Evolutionary conservation across 2,329 filamentous ascomycete genomes (phyloP), one percentile per base, ranked within the genome.

Genomic region (Thielaviopsis ethacetica): DNA sequence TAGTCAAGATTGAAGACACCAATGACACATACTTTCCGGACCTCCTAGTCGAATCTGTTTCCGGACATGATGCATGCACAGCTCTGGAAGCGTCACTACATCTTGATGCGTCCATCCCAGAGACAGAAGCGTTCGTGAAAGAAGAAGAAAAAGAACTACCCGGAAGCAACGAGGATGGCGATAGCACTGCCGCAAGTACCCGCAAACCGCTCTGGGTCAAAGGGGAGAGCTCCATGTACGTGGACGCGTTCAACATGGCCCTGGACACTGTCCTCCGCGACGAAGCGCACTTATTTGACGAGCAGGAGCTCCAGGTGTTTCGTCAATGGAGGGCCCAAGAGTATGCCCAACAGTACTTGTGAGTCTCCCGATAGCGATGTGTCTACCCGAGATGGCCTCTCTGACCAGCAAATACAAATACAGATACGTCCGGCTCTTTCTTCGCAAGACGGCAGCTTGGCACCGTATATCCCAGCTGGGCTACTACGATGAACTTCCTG

Each of bases 211-310:
- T 61, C 61, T 95, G 88, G 88, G 71, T 83, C 4, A 82, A 78
- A 65, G 88, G 89, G 0, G 84, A 82, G 68, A 94, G 84, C 66
- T 97, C 91, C 1, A 88, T 98, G 59, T 98, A 98, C 66, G 89
- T 96, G 19, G 93, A 98, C 71, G 93, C 93, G 0, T 98, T 98
- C 75, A 95, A 95, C 66, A 75, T 97, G 15, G 89, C 91, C 1
- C 73, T 98, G 54, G 84, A 91, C 61, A 95, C 88, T 0, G 93
- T 98, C 3, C 72, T 97, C 13, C 83, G 88, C 54, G 88, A 97
- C 60, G 93, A 98, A 70, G 79, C 81, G 0, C 88, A 95, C 70
- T 73, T 98, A 0, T 98, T 97, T 68, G 80, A 93, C 65, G 80
- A 83, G 60, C 84, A 82, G 19, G 93, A 98, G 70, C 80, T 77